Evolutionary conservation across 768 basidiomycete genomes (phyloP).

Genomic region (Termitomyces sp.): DNA sequence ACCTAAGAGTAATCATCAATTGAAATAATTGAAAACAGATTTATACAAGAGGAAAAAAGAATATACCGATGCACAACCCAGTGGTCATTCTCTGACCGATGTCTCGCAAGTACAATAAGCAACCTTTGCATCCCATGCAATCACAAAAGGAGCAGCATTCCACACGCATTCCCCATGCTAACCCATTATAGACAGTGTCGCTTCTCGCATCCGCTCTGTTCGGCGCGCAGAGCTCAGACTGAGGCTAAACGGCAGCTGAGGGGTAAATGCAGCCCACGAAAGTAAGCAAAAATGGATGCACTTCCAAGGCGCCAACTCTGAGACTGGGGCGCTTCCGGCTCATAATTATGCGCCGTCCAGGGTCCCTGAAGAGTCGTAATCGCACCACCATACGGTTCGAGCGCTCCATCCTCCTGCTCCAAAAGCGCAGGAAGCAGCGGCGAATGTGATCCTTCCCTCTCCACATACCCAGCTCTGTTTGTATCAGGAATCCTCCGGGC

Average conservation of each 20-base stretch:
- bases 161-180: constrained; percentile 82
- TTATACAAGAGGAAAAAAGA: neutral
- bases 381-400: constrained; percentile 34
- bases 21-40: neutral
- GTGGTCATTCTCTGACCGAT: constrained; percentile 75
- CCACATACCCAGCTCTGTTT: constrained; percentile 36
- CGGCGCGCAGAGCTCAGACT: constrained; percentile 73
- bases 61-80: constrained; percentile 86
- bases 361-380: constrained; percentile 40
- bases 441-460: constrained; percentile 28
- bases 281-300: constrained; percentile 75
- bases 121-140: constrained; percentile 77
- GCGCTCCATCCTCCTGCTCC: constrained; percentile 30
- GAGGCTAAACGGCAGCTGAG: constrained; percentile 88
- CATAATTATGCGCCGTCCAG: constrained; percentile 40
- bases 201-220: constrained; percentile 91
- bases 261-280: too few species aligned
- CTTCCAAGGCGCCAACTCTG: constrained; percentile 78
- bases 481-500: constrained; percentile 69
- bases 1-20: constrained; percentile 41
- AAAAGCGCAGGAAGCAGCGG: constrained; percentile 39
- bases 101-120: constrained; percentile 78
- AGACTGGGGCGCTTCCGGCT: constrained; percentile 30
- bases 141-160: constrained; percentile 81
- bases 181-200: constrained; percentile 83